Evolutionary conservation across 1,139 yeast genomes (phyloP), one percentile per base, ranked within the genome.

Genomic region (Petasospora rhodanensis): DNA sequence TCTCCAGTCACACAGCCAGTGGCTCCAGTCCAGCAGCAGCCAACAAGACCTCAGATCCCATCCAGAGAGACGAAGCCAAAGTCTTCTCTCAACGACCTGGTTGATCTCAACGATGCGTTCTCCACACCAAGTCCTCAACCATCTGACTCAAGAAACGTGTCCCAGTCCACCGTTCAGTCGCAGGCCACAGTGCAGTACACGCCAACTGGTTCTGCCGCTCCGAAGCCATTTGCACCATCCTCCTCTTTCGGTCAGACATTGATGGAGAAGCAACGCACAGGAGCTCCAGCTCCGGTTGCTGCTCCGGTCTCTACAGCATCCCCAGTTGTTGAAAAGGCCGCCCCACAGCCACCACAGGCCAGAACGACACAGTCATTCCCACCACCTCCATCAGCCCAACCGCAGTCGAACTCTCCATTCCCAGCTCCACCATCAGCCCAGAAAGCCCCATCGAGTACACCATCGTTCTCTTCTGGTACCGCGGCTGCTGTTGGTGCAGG

Each of bases 61-160:
- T 56, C 62, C 21, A 55, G 62, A 44, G 54, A 55, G 14, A 49
- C 54, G 3, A 59, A 60, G 30, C 63, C 64, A 14, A 38, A 67
- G 30, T 75, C 87, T 5, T 73, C 87, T 1, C 58, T 82, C 55
- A 82, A 73, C 54, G 94, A 84, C 46, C 64, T 78, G 46, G 73
- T 75, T 32, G 84, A 75, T 42, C 58, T 79, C 26, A 77, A 76
- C 49, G 73, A 71, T 14, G 55, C 73, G 1, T 63, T 63, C 46
- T 32, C 56, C 6, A 37, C 63, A 2, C 55, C 61, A 27, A 35
- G 43, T 22, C 49, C 56, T 18, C 22, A 31, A 1, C 50, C 51
- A 11, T 40, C 68, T 6, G 56, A 67, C 3, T 27, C 35, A 46
- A 55, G 41, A 56, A 54, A 22, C 55, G 65, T 37, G 52, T 59